Percentiles rank a stretch among this genome's conserved stretches.
phyloP scores from a whole-genome alignment of 495 filamentous ascomycete species.

The Neurospora intermedia region DNA sequence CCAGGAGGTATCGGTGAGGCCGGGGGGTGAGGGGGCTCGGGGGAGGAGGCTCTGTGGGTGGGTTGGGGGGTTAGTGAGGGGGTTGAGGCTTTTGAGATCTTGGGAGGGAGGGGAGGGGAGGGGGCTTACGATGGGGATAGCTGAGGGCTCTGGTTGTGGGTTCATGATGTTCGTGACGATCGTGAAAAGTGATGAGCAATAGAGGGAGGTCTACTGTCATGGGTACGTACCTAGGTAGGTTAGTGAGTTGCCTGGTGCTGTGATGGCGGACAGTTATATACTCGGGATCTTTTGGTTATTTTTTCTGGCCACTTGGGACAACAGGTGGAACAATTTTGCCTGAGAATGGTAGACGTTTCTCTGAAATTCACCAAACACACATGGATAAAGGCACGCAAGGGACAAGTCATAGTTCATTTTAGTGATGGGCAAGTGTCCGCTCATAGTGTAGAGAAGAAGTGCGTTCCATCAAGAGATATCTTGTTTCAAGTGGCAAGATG shows the following conservation, averaged over 20 bases:
- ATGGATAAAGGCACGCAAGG: background rate
- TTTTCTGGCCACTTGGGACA: background rate
- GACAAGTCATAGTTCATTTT: background rate
- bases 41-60: background rate
- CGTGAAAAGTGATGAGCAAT: background rate
- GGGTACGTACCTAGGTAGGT: background rate
- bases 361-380: background rate
- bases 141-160: background rate
- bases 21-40: background rate
- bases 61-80: background rate
- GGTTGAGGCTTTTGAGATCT: background rate
- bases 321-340: background rate
- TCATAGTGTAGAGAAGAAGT: background rate
- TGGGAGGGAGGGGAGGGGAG: accelerated
- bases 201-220: background rate
- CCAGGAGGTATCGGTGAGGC: background rate
- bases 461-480: no score
- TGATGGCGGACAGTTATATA: background rate
- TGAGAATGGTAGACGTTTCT: background rate
- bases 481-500: no score
- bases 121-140: background rate
- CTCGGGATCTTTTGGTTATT: background rate
- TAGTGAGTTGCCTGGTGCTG: background rate
- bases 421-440: background rate
- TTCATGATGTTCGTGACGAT: background rate